A percentile compares a stretch with the other conserved stretches of the same genome.
These are phyloP conservation scores for Crepidotus variabilis DNA, from an alignment of 768 basidiomycete species.

Conservation along the genomic window DNA sequence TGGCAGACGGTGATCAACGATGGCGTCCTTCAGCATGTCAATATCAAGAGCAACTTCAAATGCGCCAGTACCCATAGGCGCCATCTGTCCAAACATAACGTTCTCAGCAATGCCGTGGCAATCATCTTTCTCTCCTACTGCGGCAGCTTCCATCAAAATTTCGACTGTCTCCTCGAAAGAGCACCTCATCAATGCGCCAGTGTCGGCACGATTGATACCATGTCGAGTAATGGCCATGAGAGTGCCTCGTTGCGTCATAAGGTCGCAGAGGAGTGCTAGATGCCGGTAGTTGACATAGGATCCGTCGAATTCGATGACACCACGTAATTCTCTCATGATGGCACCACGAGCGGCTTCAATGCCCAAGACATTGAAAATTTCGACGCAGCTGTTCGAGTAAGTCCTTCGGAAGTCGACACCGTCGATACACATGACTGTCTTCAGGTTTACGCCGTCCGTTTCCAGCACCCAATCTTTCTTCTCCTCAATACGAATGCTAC, in stretches of 20 bases:
- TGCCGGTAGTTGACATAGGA: slow-evolving; percentile 99
- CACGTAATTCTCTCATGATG: slow-evolving; percentile 89
- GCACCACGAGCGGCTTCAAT: slow-evolving; percentile 96
- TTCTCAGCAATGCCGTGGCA: slow-evolving; percentile 99
- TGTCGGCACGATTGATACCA: slow-evolving; percentile 98
- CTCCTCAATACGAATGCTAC: slow-evolving; percentile 55
- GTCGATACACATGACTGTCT: slow-evolving; percentile 91
- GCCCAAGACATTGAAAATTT: slow-evolving; percentile 91
- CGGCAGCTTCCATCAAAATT: slow-evolving; percentile 97
- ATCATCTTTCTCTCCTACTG: slow-evolving; percentile 96
- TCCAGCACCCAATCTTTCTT: slow-evolving; percentile 96
- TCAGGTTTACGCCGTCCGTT: slow-evolving; percentile 95
- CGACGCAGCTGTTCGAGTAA: slow-evolving; percentile 95
- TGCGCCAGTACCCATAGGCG: slow-evolving; percentile 98
- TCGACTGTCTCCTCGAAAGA: slow-evolving; percentile 99
- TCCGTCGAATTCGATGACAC: slow-evolving; percentile 98
- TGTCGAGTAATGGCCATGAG: slow-evolving; percentile 99
- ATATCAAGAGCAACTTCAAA: slow-evolving; percentile 96
- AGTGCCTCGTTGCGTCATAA: slow-evolving; percentile 94
- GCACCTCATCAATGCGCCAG: slow-evolving; percentile 97
- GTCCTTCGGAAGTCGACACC: slow-evolving; percentile 93
- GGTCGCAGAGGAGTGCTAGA: slow-evolving; percentile 91
- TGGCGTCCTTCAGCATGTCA: slow-evolving; percentile 97
- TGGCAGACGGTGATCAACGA: slow-evolving; percentile 92
- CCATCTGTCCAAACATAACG: slow-evolving; percentile 98